Conservation (phyloP, 2,329 filamentous ascomycete species). For the Pseudogymnoascus sp. region DNA sequence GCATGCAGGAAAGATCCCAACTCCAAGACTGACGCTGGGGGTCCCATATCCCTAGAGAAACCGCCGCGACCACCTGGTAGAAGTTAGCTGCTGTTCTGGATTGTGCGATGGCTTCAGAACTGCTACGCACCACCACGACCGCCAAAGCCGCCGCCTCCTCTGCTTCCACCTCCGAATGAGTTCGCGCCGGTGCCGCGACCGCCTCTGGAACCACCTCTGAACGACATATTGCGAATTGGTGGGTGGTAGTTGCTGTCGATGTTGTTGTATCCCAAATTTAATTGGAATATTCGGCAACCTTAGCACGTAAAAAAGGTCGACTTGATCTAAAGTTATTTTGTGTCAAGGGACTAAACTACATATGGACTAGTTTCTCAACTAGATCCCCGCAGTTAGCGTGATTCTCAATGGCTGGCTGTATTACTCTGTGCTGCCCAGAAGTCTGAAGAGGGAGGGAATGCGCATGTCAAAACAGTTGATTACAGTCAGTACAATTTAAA, state of each 20-base stretch:
- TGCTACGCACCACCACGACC: conserved; percentile 41
- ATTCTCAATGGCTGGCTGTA: neutral
- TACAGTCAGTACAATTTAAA: neutral
- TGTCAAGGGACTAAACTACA: neutral
- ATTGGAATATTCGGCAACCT: conserved; percentile 11
- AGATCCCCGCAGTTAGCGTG: conserved; percentile 9
- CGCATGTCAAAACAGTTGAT: neutral
- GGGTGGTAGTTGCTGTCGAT: conserved; percentile 13
- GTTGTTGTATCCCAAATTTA: conserved; percentile 6
- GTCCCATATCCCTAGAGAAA: conserved; percentile 53
- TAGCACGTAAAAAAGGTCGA: conserved; percentile 8
- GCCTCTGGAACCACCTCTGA: conserved; percentile 49
- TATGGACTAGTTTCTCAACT: conserved; percentile 5
- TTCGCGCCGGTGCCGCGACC: conserved; percentile 42
- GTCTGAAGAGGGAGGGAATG: neutral
- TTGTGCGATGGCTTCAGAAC: conserved; percentile 26
- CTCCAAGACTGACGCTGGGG: conserved; percentile 60
- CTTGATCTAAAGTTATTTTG: conserved; percentile 11
- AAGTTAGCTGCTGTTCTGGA: conserved; percentile 11
- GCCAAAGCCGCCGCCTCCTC: conserved; percentile 39
- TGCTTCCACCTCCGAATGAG: conserved; percentile 43
- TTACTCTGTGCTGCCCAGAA: neutral
- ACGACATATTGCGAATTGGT: conserved; percentile 36
- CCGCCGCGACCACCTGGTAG: conserved; percentile 48
- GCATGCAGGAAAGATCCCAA: conserved; percentile 93